Base-by-base conservation (phyloP, 2,329 filamentous ascomycete species). In the Leptographium radiaticola region DNA sequence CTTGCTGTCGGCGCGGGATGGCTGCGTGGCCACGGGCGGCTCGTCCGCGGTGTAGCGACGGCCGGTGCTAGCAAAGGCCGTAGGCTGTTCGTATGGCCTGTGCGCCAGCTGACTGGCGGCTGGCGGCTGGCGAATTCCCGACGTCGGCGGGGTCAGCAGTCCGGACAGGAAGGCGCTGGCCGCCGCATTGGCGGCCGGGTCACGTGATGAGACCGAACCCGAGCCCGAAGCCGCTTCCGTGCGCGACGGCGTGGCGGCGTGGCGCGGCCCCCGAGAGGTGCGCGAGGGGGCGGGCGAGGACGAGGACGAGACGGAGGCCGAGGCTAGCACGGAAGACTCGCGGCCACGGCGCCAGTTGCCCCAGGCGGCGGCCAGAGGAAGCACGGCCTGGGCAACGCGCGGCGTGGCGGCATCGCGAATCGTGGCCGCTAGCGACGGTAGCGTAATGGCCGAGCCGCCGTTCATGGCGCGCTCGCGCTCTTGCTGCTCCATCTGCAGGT, bases 401-500 rank as follows among this genome's bases (percentile, higher is more conserved):
- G 90, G 91, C 2, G 88, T 86, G 6, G 84, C 82, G 12, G 87
- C 84, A 58, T 90, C 81, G 59, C 80, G 82, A 48, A 90, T 83
- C 36, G 87, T 80, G 18, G 51, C 46, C 6, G 52, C 52, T 44
- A 95, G 79, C 43, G 86, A 87, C 6, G 87, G 86, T 60, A 93
- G 74, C 53, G 75, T 80, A 57, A 84, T 75, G 33, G 80, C 73
- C 9, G 81, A 85, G 15, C 79, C 80, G 49, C 83, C 83, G 53
- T 85, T 83, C 70, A 87, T 79, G 1, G 88, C 84, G 56, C 93
- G 80, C 67, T 97, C 91, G 51, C 89, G 87, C 69, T 96, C 90
- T 66, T 95, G 89, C 65, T 94, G 87, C 68, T 98, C 91, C 93
- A 98, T 98, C 66, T 97, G 89, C 39, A 98, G 75, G 63, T 95